Percentiles rank a stretch among this genome's conserved stretches.
These are phyloP conservation scores for Ganoderma sp. DNA, from an alignment of 1,284 basidiomycete species.

Conservation along the genomic window DNA sequence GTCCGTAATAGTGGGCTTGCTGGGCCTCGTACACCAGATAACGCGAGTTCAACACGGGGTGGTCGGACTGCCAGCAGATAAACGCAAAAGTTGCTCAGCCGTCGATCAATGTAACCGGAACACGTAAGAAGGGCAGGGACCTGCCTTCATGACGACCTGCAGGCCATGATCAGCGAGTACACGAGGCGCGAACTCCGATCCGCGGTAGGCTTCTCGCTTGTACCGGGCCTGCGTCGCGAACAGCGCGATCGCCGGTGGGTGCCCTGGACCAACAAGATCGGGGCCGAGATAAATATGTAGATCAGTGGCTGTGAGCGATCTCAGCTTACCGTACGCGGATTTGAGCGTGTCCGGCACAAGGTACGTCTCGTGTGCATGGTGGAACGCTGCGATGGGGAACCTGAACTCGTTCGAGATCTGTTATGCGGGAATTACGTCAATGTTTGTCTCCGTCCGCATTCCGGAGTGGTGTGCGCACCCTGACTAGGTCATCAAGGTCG, in stretches of 20 bases:
- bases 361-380: constrained; percentile 88
- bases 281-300: no score
- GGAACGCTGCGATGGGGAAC: constrained; percentile 83
- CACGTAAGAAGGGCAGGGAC: background rate
- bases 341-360: constrained; percentile 85
- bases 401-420: constrained; percentile 80
- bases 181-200: constrained; percentile 83
- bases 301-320: constrained; percentile 51
- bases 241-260: no score
- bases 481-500: constrained; percentile 58
- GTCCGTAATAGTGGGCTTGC: constrained; percentile 82
- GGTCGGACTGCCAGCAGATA: constrained; percentile 61
- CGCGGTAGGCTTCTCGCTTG: constrained; percentile 75
- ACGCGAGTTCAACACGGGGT: constrained; percentile 78
- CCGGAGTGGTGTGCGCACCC: constrained; percentile 48
- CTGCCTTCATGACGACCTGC: constrained; percentile 79
- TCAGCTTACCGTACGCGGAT: constrained; percentile 60
- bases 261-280: background rate
- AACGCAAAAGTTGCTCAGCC: background rate
- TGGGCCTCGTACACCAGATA: constrained; percentile 86
- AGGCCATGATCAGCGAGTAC: constrained; percentile 80
- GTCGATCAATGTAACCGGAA: no score
- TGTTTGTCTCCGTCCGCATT: background rate
- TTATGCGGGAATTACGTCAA: background rate
- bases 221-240: constrained; percentile 44